These are phyloP conservation scores for Thraustochytrium striatum DNA, from an alignment of 352 stramenopile genomes.

Conservation along the genomic window DNA sequence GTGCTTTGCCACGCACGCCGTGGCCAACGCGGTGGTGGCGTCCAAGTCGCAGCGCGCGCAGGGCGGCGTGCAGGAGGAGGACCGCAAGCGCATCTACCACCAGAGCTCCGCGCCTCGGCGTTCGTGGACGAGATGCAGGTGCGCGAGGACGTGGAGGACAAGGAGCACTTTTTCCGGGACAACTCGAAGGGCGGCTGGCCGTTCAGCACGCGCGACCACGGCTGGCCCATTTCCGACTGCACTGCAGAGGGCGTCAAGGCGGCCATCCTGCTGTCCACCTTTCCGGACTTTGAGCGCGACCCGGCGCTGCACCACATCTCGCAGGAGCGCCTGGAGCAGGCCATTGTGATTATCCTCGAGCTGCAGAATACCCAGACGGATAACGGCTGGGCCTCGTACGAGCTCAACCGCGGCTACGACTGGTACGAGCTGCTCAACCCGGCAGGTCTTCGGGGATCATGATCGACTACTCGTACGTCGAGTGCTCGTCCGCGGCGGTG, in stretches of 20 bases:
- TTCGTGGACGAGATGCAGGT: constrained; percentile 80
- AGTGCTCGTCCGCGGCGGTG: constrained; percentile 76
- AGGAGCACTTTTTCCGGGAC: constrained; percentile 71
- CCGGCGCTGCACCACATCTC: constrained; percentile 56
- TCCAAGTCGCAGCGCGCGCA: constrained; percentile 46
- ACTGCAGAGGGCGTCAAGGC: constrained; percentile 78
- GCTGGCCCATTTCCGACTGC: constrained; percentile 85
- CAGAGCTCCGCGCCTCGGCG: constrained; percentile 54
- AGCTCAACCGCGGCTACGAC: constrained; percentile 75
- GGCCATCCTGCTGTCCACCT: constrained; percentile 52
- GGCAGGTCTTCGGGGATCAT: constrained; percentile 89
- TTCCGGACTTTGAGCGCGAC: constrained; percentile 46
- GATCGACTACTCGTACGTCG: constrained; percentile 88
- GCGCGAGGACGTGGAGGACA: constrained; percentile 61
- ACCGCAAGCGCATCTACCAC: constrained; percentile 56
- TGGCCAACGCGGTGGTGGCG: constrained; percentile 59
- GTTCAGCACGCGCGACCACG: constrained; percentile 78
- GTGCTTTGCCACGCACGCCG: constrained; percentile 75
- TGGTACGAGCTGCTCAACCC: constrained; percentile 81
- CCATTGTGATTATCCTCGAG: constrained; percentile 72
- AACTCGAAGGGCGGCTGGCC: constrained; percentile 79
- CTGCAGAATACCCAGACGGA: constrained; percentile 70
- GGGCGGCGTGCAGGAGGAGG: constrained; percentile 58
- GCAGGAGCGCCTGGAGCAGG: constrained; percentile 65
- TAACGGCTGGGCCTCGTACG: constrained; percentile 78